phyloP scores from a whole-genome alignment of 2,329 filamentous ascomycete genomes.

The Stenocarpella maydis region DNA sequence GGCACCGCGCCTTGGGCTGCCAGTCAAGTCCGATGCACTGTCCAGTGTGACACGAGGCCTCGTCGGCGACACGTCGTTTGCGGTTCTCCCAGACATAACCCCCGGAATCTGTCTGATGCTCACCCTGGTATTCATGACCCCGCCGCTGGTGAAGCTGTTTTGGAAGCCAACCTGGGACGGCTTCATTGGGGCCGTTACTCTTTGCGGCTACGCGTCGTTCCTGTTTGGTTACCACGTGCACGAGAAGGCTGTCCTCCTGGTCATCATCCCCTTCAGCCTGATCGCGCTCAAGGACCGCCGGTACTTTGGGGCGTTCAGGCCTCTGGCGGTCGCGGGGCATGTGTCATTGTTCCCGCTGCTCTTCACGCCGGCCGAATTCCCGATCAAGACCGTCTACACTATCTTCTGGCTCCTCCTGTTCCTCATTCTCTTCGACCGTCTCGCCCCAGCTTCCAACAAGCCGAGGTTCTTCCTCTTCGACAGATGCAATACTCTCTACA shows the following conservation, averaged over 20 bases:
- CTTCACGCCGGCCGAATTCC: slow-evolving; percentile 92
- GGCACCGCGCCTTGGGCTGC: slow-evolving; percentile 80
- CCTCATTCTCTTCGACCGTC: slow-evolving; percentile 83
- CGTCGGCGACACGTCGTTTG: slow-evolving; percentile 93
- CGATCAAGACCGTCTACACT: slow-evolving; percentile 92
- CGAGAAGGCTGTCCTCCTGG: slow-evolving; percentile 93
- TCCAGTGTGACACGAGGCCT: slow-evolving; percentile 91
- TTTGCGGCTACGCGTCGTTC: slow-evolving; percentile 96
- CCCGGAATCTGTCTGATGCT: slow-evolving; percentile 82
- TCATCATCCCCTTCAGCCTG: slow-evolving; percentile 94
- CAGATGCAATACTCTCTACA: slow-evolving; percentile 88
- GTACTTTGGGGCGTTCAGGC: slow-evolving; percentile 90
- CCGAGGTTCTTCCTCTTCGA: slow-evolving; percentile 90
- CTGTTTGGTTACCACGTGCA: slow-evolving; percentile 99
- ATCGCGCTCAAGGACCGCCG: slow-evolving; percentile 89
- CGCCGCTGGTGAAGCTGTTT: slow-evolving; percentile 86
- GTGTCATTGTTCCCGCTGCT: slow-evolving; percentile 94
- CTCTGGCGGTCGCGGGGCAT: slow-evolving; percentile 90
- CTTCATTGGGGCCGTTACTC: slow-evolving; percentile 87
- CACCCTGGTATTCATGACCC: slow-evolving; percentile 82
- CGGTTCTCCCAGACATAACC: slow-evolving; percentile 86
- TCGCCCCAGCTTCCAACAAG: slow-evolving; percentile 83
- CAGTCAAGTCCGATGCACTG: slow-evolving; percentile 76
- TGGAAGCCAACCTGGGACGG: slow-evolving; percentile 82
- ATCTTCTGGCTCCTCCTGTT: slow-evolving; percentile 91